A percentile compares a stretch with the other conserved stretches of the same genome.
These are phyloP conservation scores for Nepenthes mirabilis DNA, from an alignment of 148 eudicot species.

Conservation along the genomic window DNA sequence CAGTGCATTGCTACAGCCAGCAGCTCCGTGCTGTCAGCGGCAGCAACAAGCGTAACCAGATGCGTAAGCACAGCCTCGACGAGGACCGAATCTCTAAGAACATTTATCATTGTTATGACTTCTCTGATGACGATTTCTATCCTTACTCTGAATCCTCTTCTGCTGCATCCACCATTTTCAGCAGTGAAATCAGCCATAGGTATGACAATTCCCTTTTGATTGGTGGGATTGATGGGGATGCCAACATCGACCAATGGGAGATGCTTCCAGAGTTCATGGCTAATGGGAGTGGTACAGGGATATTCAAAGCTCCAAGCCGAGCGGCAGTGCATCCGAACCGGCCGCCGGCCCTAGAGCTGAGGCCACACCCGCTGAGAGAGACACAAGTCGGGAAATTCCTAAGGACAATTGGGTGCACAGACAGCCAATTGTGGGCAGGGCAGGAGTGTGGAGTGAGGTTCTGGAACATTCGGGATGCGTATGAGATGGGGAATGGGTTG, in stretches of 20 bases:
- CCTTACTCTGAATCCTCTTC: conserved; percentile 18
- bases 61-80: conserved; percentile 74
- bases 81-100: conserved; percentile 23
- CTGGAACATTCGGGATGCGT: conserved; percentile 58
- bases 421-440: conserved; percentile 85
- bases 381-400: conserved; percentile 81
- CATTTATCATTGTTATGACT: conserved; percentile 7
- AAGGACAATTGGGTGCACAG: conserved; percentile 74
- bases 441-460: conserved; percentile 84
- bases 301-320: conserved; percentile 50
- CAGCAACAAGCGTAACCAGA: conserved; percentile 19
- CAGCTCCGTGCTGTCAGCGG: conserved; percentile 28
- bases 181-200: neutral
- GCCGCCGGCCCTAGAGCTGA: conserved; percentile 70
- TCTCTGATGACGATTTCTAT: conserved; percentile 27
- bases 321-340: conserved; percentile 79
- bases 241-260: neutral
- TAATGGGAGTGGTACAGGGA: conserved; percentile 37
- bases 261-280: conserved; percentile 54
- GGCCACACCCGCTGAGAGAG: conserved; percentile 92
- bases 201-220: conserved; percentile 20
- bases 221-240: conserved; percentile 7
- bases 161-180: too few species aligned
- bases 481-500: conserved; percentile 52
- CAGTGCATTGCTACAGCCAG: conserved; percentile 42